Evolutionary conservation across 495 filamentous ascomycete genomes (phyloP).

Genomic region (Neurospora sp.): DNA sequence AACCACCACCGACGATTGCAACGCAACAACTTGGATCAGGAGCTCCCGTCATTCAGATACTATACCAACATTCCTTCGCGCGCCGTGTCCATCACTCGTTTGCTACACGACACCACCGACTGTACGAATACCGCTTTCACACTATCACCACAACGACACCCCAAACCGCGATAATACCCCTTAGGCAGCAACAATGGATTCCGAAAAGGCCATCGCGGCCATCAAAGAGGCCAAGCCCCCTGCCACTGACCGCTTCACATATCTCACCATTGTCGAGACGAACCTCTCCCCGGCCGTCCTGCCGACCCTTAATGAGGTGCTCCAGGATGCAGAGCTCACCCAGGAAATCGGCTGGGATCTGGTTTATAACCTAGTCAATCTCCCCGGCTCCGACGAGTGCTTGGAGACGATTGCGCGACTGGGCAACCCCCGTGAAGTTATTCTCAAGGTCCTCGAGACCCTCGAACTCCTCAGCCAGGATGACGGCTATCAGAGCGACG

Average conservation of each 20-base stretch:
- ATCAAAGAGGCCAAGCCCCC: constrained; percentile 48
- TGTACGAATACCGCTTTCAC: neutral
- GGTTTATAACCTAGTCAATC: constrained; percentile 71
- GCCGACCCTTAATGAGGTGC: constrained; percentile 62
- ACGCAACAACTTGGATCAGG: neutral
- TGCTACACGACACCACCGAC: neutral
- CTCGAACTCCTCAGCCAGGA: constrained; percentile 44
- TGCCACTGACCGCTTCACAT: constrained; percentile 73
- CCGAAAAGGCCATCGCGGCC: constrained; percentile 26
- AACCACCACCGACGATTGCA: neutral
- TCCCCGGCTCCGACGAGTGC: constrained; percentile 63
- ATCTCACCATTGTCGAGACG: constrained; percentile 78
- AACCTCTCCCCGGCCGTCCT: constrained; percentile 70
- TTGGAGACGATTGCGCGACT: constrained; percentile 65
- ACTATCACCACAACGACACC: neutral
- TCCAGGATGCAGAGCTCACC: constrained; percentile 76
- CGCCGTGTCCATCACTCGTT: neutral
- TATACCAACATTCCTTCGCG: neutral
- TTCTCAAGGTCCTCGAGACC: constrained; percentile 74
- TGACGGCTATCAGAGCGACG: constrained; percentile 23
- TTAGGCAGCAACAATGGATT: constrained; percentile 5
- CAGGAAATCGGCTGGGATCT: constrained; percentile 95
- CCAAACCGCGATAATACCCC: neutral
- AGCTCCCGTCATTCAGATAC: neutral
- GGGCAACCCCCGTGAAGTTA: constrained; percentile 89